Conservation (phyloP, 371 early-diverging fungal species). For the Blyttiomyces sp. region DNA sequence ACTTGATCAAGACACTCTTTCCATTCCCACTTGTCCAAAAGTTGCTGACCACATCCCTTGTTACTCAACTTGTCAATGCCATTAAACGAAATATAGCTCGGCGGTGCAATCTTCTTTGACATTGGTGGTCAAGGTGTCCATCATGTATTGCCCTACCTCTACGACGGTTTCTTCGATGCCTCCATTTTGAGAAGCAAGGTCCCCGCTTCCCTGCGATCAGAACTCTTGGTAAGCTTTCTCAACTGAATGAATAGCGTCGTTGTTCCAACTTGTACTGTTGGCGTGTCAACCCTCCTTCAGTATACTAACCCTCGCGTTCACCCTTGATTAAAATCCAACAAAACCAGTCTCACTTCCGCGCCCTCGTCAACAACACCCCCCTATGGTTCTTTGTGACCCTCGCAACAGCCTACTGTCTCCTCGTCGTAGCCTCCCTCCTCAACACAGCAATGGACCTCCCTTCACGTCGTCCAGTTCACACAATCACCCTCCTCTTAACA, state of each 20-base stretch:
- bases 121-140: conserved; percentile 12
- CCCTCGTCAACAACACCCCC: neutral
- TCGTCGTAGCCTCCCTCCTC: conserved; percentile 10
- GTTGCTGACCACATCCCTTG: too few relatives aligned
- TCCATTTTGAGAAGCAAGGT: conserved; percentile 16
- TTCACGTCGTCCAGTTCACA: conserved; percentile 6
- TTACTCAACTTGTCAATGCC: too few relatives aligned
- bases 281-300: too few relatives aligned
- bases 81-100: too few relatives aligned
- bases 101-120: conserved; percentile 17
- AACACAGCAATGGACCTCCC: conserved; percentile 14
- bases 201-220: conserved; percentile 5
- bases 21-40: too few relatives aligned
- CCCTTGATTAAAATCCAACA: too few relatives aligned
- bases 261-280: too few relatives aligned
- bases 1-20: too few relatives aligned
- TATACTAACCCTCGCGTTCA: too few relatives aligned
- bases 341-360: neutral
- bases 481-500: conserved; percentile 5
- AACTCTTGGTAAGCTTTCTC: conserved; percentile 8
- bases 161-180: conserved; percentile 12
- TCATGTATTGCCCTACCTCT: conserved; percentile 15
- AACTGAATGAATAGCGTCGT: too few relatives aligned
- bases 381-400: conserved; percentile 7
- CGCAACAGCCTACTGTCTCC: conserved; percentile 7